phyloP scores from a whole-genome alignment of 2,329 filamentous ascomycete genomes.

The Aspergillus ruber region DNA sequence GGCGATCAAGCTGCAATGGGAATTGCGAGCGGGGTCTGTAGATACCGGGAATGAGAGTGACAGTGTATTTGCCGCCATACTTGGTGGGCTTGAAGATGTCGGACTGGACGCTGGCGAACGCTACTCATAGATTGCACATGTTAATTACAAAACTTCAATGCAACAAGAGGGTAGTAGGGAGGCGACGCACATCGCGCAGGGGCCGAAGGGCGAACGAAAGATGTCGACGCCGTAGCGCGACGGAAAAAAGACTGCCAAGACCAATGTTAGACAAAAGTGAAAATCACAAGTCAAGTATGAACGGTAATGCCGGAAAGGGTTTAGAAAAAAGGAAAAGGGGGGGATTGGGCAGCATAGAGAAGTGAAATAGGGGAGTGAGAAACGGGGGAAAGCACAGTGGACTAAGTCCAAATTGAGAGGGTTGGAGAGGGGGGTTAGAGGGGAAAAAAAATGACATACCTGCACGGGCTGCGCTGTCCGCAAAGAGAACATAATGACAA shows the following conservation, averaged over 20 bases:
- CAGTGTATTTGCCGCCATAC: slow-evolving; percentile 98
- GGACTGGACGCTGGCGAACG: slow-evolving; percentile 74
- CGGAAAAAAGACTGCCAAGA: slow-evolving; percentile 50
- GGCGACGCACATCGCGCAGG: slow-evolving; percentile 49
- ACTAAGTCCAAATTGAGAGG: slow-evolving; percentile 15
- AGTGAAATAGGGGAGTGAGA: slow-evolving; percentile 28
- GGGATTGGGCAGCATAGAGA: slow-evolving; percentile 8
- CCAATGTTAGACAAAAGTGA: background rate
- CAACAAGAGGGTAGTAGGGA: slow-evolving; percentile 1
- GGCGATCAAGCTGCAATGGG: background rate
- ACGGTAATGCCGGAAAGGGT: too few relatives aligned
- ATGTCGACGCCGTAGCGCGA: slow-evolving; percentile 42
- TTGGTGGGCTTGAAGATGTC: slow-evolving; percentile 99
- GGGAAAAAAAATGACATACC: slow-evolving; percentile 25
- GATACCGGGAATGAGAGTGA: slow-evolving; percentile 89
- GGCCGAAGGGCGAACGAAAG: slow-evolving; percentile 45
- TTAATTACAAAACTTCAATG: slow-evolving; percentile 13
- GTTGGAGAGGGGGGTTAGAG: slow-evolving; percentile 23
- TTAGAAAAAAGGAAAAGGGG: background rate
- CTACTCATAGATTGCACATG: slow-evolving; percentile 25
- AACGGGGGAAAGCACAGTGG: slow-evolving; percentile 37
- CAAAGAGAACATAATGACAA: slow-evolving; percentile 33
- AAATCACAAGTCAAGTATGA: background rate
- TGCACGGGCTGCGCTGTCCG: slow-evolving; percentile 37
- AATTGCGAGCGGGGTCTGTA: background rate